Conservation (phyloP, 177 flowering plant species). For the Vitis hybrid region DNA sequence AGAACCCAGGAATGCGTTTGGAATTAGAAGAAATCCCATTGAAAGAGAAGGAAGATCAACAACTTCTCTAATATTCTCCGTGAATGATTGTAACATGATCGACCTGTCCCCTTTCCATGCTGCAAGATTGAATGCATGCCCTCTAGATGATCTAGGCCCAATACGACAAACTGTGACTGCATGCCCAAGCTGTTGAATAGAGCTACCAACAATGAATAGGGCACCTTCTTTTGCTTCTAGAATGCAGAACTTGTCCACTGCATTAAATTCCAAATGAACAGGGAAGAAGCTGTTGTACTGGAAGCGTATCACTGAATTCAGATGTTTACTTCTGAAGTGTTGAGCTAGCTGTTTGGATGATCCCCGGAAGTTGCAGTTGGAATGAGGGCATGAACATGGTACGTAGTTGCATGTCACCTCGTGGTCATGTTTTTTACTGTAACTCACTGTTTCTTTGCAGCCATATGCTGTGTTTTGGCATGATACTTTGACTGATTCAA, state of each 20-base stretch:
- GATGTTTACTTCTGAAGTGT: constrained; percentile 33
- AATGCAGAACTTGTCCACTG: constrained; percentile 12
- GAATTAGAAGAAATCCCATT: constrained; percentile 18
- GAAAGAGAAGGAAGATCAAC: constrained; percentile 4
- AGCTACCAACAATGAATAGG: constrained; percentile 32
- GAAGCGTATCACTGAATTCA: constrained; percentile 14
- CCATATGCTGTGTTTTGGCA: constrained; percentile 40
- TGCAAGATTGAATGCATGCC: constrained; percentile 23
- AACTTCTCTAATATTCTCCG: constrained; percentile 11
- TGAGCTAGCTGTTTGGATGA: constrained; percentile 19
- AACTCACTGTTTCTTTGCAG: constrained; percentile 32
- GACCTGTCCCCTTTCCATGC: constrained; percentile 13
- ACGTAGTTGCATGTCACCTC: constrained; percentile 30
- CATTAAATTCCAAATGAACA: constrained; percentile 7
- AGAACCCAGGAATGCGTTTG: constrained; percentile 13
- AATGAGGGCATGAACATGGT: constrained; percentile 46
- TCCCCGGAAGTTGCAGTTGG: constrained; percentile 26
- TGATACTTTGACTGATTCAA: constrained; percentile 55
- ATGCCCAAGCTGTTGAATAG: constrained; percentile 18
- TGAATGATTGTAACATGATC: constrained; percentile 25
- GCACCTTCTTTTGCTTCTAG: constrained; percentile 27
- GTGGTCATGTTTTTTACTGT: constrained; percentile 29
- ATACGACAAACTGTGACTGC: constrained; percentile 28
- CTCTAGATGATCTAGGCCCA: constrained; percentile 19
- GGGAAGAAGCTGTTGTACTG: constrained; percentile 8